These are phyloP conservation scores for Emericellopsis terricola DNA, from an alignment of 495 filamentous ascomycete species.

Conservation along the genomic window DNA sequence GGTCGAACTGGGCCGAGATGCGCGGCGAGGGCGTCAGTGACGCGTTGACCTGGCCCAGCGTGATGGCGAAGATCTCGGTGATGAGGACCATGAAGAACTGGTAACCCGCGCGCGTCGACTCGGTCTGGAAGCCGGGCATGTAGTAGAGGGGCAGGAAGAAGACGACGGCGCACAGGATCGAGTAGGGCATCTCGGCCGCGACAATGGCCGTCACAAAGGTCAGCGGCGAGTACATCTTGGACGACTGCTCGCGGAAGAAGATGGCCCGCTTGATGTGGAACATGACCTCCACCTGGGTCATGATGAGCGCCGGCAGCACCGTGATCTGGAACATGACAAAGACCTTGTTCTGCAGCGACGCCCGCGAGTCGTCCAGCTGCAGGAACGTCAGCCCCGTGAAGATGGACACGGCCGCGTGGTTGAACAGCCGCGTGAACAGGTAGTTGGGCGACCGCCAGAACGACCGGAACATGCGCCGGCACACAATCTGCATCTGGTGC, in stretches of 20 bases:
- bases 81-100: conserved; percentile 70
- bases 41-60: conserved; percentile 48
- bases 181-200: conserved; percentile 60
- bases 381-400: conserved; percentile 59
- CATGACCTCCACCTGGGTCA: conserved; percentile 61
- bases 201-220: conserved; percentile 56
- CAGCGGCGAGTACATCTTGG: conserved; percentile 60
- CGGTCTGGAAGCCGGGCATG: conserved; percentile 42
- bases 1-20: conserved; percentile 55
- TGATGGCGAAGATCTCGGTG: conserved; percentile 61
- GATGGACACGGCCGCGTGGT: conserved; percentile 52
- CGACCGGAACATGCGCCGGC: conserved; percentile 41
- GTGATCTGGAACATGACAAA: conserved; percentile 76
- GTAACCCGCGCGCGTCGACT: conserved; percentile 47
- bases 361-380: conserved; percentile 45
- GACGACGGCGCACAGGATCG: conserved; percentile 47
- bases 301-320: conserved; percentile 55
- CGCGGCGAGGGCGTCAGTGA: conserved; percentile 52
- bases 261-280: conserved; percentile 57
- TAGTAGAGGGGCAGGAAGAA: conserved; percentile 68
- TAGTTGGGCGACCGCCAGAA: conserved; percentile 67
- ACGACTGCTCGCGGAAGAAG: conserved; percentile 61
- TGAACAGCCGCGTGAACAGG: conserved; percentile 60
- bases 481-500: conserved; percentile 53
- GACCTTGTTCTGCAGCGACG: conserved; percentile 57